Evolutionary conservation across 2,329 filamentous ascomycete genomes (phyloP), one percentile per base, ranked within the genome.

Genomic region (Clonostachys solani): DNA sequence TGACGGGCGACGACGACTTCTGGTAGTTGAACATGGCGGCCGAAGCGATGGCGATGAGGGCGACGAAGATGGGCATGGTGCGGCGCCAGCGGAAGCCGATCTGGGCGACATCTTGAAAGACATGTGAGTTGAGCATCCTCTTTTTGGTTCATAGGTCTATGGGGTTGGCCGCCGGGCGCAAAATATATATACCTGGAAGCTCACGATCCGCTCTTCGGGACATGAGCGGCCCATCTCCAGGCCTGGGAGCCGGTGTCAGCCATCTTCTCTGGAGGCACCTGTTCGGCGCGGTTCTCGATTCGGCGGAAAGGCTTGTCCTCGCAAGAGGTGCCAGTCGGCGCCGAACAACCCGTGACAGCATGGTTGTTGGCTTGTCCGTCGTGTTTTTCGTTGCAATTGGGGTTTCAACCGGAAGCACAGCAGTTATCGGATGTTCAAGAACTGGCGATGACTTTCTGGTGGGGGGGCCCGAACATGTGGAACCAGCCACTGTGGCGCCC

Each of bases 1-100:
- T 88, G 33, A 92, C 81, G 47, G 87, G 88, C 23, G 84, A 90
- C n/a, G 88, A 90, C 48, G 85, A 83, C 68, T 96, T 96, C 67
- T 99, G 92, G 80, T 99, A 97, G 79, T 99, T 99, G 86, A 99
- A 97, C 68, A 99, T 96, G 56, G 87, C 89, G 50, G 95, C 72
- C 54, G 85, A 84, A 55, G 85, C 86, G 47, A 78, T 75, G 43
- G 81, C 79, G 56, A 96, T 82, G 52, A 89, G 73, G 52, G 80
- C 67, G 46, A 86, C 64, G 77, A 97, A 97, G 63, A 95, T 72
- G 46, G 92, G 92, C 34, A 96, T 68, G 1, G 89, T 90, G 57
- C 80, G 80, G 47, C 76, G 63, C 87, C 87, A 92, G 56, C 77
- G 75, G 62, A 81, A 80, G 43, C 61, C 62, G 48, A 67, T 62